Conservation (phyloP, 2,329 filamentous ascomycete genomes). For the Aspergillus phoenicis region DNA sequence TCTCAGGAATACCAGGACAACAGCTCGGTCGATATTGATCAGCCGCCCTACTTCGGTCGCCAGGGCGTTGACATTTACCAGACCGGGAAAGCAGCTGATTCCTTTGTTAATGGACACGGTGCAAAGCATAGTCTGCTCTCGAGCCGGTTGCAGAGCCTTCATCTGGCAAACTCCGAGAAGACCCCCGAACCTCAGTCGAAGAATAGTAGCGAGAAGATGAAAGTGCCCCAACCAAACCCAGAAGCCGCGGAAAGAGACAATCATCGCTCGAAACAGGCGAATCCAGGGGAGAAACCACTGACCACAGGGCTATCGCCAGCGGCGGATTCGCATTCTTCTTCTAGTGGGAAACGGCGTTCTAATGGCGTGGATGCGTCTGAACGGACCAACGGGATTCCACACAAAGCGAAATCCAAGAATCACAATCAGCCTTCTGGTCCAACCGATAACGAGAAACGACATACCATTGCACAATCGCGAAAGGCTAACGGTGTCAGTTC, state of each 20-base stretch:
- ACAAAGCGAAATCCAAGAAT: slow-evolving; percentile 40
- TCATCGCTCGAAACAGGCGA: slow-evolving; percentile 29
- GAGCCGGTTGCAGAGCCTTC: slow-evolving; percentile 41
- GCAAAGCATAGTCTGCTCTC: slow-evolving; percentile 39
- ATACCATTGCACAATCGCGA: slow-evolving; percentile 29
- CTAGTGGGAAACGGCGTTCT: slow-evolving; percentile 35
- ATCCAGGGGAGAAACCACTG: slow-evolving; percentile 30
- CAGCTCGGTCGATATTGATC: slow-evolving; percentile 40
- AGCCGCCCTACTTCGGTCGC: slow-evolving; percentile 29
- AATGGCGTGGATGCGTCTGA: slow-evolving; percentile 37
- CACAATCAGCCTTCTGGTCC: slow-evolving; percentile 23
- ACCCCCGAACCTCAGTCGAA: slow-evolving; percentile 29
- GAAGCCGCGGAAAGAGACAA: slow-evolving; percentile 34
- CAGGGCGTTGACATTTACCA: slow-evolving; percentile 30
- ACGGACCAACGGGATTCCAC: slow-evolving; percentile 36
- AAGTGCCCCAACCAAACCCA: slow-evolving; percentile 19
- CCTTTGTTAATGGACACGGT: slow-evolving; percentile 29
- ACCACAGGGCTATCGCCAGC: slow-evolving; percentile 27
- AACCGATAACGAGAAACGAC: slow-evolving; percentile 35
- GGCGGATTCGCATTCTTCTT: slow-evolving; percentile 34
- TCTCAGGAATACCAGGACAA: slow-evolving; percentile 44
- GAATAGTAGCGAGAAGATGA: slow-evolving; percentile 29
- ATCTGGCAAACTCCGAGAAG: slow-evolving; percentile 40
- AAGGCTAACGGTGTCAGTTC: slow-evolving; percentile 37
- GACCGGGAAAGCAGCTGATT: slow-evolving; percentile 16